Conservation (phyloP, 768 basidiomycete species). For the Lentinus brumalis region DNA sequence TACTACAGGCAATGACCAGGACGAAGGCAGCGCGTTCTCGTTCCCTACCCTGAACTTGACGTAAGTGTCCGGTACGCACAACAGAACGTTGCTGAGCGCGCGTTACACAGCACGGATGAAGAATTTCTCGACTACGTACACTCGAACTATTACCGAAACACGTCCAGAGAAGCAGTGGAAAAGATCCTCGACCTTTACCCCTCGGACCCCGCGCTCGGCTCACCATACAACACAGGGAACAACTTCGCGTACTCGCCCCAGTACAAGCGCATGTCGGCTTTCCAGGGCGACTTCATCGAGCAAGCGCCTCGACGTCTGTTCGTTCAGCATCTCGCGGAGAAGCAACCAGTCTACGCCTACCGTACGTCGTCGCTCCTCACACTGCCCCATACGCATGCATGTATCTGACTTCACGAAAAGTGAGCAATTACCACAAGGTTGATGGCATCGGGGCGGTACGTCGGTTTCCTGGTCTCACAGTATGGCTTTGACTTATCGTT, state of each 20-base stretch:
- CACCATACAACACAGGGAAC: constrained; percentile 24
- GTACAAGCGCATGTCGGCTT: constrained; percentile 29
- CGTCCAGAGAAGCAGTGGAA: not conserved
- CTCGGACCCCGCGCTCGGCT: constrained; percentile 19
- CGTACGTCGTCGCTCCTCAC: not conserved
- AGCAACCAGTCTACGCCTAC: constrained; percentile 11
- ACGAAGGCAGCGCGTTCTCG: constrained; percentile 23
- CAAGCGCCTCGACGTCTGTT: constrained; percentile 25
- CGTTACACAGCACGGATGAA: constrained; percentile 4
- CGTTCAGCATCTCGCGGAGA: not conserved
- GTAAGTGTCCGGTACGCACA: not conserved
- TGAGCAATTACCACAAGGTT: not conserved
- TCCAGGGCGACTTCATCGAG: constrained; percentile 26
- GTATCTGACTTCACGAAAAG: not conserved
- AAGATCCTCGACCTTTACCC: constrained; percentile 13
- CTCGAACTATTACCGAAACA: not conserved
- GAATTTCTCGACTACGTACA: constrained; percentile 3
- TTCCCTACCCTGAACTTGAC: constrained; percentile 13
- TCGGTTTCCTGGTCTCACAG: not conserved
- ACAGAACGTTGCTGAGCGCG: not conserved
- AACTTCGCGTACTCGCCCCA: constrained; percentile 15
- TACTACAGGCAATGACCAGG: constrained; percentile 3
- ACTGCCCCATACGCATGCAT: not conserved
- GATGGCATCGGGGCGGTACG: constrained; percentile 7
- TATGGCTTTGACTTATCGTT: not conserved